phyloP scores from a whole-genome alignment of 163 green algal genomes.

The Botryococcus braunii region DNA sequence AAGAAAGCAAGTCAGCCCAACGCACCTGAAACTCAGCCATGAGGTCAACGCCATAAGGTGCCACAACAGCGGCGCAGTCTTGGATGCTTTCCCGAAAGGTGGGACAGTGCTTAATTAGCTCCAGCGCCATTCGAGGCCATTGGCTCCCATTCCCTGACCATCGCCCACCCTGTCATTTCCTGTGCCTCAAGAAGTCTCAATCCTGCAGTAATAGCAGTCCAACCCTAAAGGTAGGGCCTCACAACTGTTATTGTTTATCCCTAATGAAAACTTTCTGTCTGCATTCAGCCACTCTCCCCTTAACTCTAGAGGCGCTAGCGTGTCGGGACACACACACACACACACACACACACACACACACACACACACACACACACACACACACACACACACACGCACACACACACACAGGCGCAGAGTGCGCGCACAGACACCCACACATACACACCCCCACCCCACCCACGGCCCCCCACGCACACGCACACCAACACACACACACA shows the following conservation, averaged over 20 bases:
- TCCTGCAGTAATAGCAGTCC: too few relatives aligned
- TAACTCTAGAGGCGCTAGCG: background rate
- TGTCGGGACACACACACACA: background rate
- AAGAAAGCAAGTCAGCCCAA: too few relatives aligned
- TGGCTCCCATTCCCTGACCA: constrained; percentile 13
- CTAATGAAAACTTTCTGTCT: background rate
- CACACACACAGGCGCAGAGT: background rate
- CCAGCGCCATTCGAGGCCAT: constrained; percentile 6
- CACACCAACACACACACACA: too few relatives aligned
- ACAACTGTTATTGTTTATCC: background rate
- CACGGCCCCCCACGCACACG: too few relatives aligned
- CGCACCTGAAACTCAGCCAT: constrained; percentile 1
- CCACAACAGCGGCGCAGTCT: background rate
- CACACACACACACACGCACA: background rate
- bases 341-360: background rate
- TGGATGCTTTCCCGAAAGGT: background rate
- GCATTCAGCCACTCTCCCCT: background rate
- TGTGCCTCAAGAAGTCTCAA: too few relatives aligned
- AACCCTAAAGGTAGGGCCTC: too few relatives aligned
- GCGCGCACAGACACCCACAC: too few relatives aligned
- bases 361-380: background rate
- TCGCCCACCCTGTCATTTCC: background rate
- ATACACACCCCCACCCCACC: too few relatives aligned
- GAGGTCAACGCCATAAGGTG: constrained; percentile 1
- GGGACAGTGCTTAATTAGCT: constrained; percentile 1